Conservation (phyloP, 441 rosid species). For the Aleurites moluccanus region DNA sequence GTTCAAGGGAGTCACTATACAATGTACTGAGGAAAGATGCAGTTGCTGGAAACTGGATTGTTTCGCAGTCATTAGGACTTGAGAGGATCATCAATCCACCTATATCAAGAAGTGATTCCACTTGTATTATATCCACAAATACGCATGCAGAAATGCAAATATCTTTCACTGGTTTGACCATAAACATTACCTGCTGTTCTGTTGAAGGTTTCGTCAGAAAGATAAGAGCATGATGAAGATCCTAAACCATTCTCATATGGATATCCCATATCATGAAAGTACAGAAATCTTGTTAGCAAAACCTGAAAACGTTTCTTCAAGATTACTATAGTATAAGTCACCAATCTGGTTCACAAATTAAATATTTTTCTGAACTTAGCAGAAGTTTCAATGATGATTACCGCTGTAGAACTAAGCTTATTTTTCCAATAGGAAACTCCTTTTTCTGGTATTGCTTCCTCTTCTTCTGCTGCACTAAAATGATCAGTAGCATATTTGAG, state of each 20-base stretch:
- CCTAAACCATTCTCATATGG: slow-evolving; percentile 37
- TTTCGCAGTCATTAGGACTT: slow-evolving; percentile 35
- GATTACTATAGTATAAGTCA: not conserved
- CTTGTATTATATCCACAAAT: no score
- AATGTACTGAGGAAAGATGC: slow-evolving; percentile 60
- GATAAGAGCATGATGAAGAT: slow-evolving; percentile 50
- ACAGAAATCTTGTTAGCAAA: slow-evolving; percentile 46
- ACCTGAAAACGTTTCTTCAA: slow-evolving; percentile 34
- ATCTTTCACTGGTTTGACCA: not conserved
- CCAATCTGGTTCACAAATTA: not conserved
- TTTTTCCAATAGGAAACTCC: slow-evolving; percentile 63
- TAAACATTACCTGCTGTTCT: slow-evolving; percentile 42
- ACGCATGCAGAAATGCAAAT: no score
- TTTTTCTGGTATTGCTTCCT: slow-evolving; percentile 41
- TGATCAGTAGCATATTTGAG: slow-evolving; percentile 40
- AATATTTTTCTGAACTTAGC: not conserved
- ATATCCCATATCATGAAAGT: slow-evolving; percentile 50
- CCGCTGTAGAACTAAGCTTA: slow-evolving; percentile 48
- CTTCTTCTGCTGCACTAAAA: slow-evolving; percentile 39
- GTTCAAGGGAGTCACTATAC: slow-evolving; percentile 53
- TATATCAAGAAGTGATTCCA: slow-evolving; percentile 17
- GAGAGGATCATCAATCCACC: slow-evolving; percentile 63
- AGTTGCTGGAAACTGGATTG: slow-evolving; percentile 51
- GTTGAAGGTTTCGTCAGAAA: slow-evolving; percentile 32
- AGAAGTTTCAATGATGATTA: slow-evolving; percentile 18